Conservation (phyloP, 495 filamentous ascomycete genomes). For the Bacidia rubella region DNA sequence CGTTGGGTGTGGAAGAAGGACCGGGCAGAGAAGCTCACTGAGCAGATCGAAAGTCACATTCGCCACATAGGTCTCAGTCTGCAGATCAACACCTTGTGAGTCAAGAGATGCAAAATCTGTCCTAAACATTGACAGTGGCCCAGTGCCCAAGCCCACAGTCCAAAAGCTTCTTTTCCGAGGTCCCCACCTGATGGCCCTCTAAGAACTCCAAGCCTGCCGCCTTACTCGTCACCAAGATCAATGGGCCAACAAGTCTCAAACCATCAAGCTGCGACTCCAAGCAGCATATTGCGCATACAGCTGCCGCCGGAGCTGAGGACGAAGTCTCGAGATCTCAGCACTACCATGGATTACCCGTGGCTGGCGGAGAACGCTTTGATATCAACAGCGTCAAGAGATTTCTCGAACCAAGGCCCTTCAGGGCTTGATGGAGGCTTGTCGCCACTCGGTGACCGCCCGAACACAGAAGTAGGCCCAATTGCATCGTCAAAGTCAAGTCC, state of each 20-base stretch:
- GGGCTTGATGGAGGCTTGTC: background rate
- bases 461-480: background rate
- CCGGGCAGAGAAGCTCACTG: background rate
- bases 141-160: background rate
- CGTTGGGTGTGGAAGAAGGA: background rate
- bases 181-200: too few species aligned
- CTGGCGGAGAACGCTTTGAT: too few species aligned
- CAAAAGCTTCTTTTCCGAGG: background rate
- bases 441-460: background rate
- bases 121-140: background rate
- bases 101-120: background rate
- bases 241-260: too few species aligned
- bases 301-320: background rate
- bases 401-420: background rate
- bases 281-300: background rate
- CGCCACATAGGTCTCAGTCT: background rate
- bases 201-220: background rate
- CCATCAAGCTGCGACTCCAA: background rate
- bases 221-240: too few species aligned
- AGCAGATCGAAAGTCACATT: background rate
- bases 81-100: slow-evolving; percentile 1
- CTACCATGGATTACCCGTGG: background rate
- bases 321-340: background rate
- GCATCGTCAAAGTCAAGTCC: background rate
- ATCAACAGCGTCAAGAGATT: too few species aligned